Evolutionary conservation across 2,329 filamentous ascomycete species (phyloP).

Genomic region (Monosporascus ibericus): DNA sequence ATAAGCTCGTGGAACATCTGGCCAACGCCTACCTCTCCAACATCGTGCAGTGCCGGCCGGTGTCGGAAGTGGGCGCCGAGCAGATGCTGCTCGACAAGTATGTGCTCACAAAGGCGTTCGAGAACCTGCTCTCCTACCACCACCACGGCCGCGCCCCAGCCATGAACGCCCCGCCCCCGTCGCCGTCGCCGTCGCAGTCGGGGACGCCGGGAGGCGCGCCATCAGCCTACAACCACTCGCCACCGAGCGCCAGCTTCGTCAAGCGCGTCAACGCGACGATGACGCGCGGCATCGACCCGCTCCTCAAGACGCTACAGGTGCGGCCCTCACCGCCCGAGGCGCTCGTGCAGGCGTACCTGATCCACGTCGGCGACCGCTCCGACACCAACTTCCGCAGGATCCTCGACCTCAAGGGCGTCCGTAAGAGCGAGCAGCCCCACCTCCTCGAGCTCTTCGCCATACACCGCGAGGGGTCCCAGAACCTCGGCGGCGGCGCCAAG

Average conservation of each 20-base stretch:
- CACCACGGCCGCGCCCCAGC: conserved; percentile 32
- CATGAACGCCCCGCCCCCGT: conserved; percentile 2
- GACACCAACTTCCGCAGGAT: conserved; percentile 96
- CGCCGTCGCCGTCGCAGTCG: background rate
- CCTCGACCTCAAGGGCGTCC: conserved; percentile 88
- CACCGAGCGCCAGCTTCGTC: conserved; percentile 57
- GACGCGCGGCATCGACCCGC: conserved; percentile 71
- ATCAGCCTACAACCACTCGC: conserved; percentile 23
- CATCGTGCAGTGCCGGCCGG: conserved; percentile 81
- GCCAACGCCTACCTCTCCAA: conserved; percentile 74
- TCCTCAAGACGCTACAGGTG: conserved; percentile 95
- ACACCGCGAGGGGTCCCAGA: conserved; percentile 68
- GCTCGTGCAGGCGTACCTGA: conserved; percentile 92
- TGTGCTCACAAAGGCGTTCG: conserved; percentile 73
- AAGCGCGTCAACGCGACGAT: conserved; percentile 83
- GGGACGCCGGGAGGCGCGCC: no score
- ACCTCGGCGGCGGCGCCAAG: conserved; percentile 48
- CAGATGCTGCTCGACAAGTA: conserved; percentile 98
- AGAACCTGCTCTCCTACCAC: conserved; percentile 62
- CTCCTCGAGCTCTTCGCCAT: conserved; percentile 79
- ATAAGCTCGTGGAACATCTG: conserved; percentile 88
- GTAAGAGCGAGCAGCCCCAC: conserved; percentile 73
- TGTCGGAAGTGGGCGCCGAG: conserved; percentile 90
- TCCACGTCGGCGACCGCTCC: conserved; percentile 90
- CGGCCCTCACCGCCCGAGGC: conserved; percentile 86